Evolutionary conservation across 2,329 filamentous ascomycete genomes (phyloP).

Genomic region (Alternaria sp.): DNA sequence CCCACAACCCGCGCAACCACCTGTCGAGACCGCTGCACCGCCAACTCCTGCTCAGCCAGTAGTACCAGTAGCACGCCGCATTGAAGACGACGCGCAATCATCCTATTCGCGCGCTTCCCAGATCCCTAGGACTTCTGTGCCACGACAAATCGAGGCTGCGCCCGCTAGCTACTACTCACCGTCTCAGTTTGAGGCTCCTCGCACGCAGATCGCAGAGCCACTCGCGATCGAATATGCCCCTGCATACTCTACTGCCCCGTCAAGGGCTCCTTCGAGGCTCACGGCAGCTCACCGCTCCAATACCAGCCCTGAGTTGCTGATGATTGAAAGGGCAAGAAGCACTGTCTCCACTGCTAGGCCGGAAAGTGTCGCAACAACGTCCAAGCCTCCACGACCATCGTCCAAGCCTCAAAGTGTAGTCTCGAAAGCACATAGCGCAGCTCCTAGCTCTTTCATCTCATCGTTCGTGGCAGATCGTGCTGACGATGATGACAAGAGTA

Average conservation of each 20-base stretch:
- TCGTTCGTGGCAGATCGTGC: conserved; percentile 48
- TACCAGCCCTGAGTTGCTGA: conserved; percentile 43
- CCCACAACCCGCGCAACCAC: conserved; percentile 39
- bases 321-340: conserved; percentile 32
- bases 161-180: conserved; percentile 46
- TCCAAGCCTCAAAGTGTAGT: conserved; percentile 22
- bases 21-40: conserved; percentile 31
- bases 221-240: conserved; percentile 48
- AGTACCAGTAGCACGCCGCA: conserved; percentile 44
- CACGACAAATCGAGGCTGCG: conserved; percentile 52
- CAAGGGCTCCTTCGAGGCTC: conserved; percentile 35
- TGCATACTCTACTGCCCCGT: conserved; percentile 40
- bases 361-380: conserved; percentile 21
- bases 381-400: conserved; percentile 16
- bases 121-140: conserved; percentile 25
- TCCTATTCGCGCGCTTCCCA: conserved; percentile 37
- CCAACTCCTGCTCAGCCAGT: conserved; percentile 25
- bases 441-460: conserved; percentile 48
- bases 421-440: conserved; percentile 13
- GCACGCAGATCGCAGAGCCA: conserved; percentile 33
- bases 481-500: conserved; percentile 32
- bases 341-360: conserved; percentile 25
- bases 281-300: conserved; percentile 36
- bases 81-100: conserved; percentile 50
- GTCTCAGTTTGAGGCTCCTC: conserved; percentile 41